Evolutionary conservation across 345 rosid genomes (phyloP).

Genomic region (Eutrema heterophyllum): DNA sequence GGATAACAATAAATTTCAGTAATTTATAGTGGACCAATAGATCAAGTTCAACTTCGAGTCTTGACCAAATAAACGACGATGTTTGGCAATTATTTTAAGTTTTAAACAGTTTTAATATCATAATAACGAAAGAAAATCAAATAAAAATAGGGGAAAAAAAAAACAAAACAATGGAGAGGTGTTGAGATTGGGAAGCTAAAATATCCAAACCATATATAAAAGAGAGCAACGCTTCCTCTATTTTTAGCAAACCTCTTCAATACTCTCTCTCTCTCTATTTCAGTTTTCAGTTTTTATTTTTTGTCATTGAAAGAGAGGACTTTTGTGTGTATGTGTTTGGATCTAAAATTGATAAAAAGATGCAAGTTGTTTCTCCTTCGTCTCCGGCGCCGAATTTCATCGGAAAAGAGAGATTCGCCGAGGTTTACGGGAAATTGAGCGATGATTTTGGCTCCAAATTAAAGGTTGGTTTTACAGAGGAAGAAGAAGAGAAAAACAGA

Average conservation of each 20-base stretch:
- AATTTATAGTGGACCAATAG: not conserved
- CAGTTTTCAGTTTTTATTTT: not conserved
- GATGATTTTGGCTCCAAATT: conserved; percentile 20
- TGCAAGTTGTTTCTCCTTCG: conserved; percentile 26
- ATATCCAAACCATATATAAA: conserved; percentile 16
- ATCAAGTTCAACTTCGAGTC: not conserved
- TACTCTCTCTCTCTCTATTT: conserved; percentile 2
- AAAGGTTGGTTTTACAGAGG: not conserved
- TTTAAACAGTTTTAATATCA: not conserved
- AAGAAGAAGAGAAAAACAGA: not conserved
- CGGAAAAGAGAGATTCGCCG: conserved; percentile 21
- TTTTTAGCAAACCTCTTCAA: conserved; percentile 18
- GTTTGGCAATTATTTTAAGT: not conserved
- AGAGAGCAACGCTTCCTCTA: conserved; percentile 11
- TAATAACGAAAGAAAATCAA: not conserved
- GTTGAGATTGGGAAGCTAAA: not conserved
- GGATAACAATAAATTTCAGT: not conserved
- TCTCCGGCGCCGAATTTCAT: conserved; percentile 11
- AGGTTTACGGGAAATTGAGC: not conserved
- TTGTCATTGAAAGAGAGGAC: not conserved
- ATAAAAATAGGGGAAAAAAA: not conserved
- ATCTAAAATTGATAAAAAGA: not conserved
- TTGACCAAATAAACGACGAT: not conserved
- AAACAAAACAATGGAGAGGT: not conserved
- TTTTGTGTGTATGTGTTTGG: not conserved